phyloP scores from a whole-genome alignment of 225 moss, liverwort and hornwort genomes.

The Lunularia cruciata region DNA sequence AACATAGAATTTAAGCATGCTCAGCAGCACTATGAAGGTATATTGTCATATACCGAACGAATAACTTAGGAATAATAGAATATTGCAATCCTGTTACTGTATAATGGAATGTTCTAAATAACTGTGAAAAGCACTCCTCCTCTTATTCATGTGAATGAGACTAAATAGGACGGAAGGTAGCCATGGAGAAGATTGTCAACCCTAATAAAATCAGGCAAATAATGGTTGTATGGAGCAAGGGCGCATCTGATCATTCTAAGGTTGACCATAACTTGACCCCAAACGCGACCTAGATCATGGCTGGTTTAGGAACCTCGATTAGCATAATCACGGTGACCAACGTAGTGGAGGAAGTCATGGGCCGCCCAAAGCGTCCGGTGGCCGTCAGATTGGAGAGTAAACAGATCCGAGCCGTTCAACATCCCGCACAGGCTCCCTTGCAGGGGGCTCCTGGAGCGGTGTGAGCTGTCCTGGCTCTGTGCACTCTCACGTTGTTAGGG shows the following conservation, averaged over 20 bases:
- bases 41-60: too few species aligned
- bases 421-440: background rate
- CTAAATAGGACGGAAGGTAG: background rate
- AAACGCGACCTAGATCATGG: background rate
- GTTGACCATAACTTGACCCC: too few species aligned
- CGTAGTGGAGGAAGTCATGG: constrained; percentile 18
- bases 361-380: background rate
- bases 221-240: too few species aligned
- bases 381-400: background rate
- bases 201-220: background rate
- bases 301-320: background rate
- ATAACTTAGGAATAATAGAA: too few species aligned
- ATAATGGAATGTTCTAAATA: too few species aligned
- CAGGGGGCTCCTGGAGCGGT: constrained; percentile 3
- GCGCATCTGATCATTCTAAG: too few species aligned
- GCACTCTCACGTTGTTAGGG: constrained; percentile 17
- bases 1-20: too few species aligned
- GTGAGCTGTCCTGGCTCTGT: constrained; percentile 12
- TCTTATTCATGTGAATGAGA: too few species aligned
- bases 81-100: too few species aligned
- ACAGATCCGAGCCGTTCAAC: background rate
- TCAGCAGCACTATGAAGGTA: too few species aligned
- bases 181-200: background rate
- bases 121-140: too few species aligned
- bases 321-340: background rate